These are phyloP conservation scores for Stachybotrys elegans DNA, from an alignment of 2,329 filamentous ascomycete genomes.

Conservation along the genomic window DNA sequence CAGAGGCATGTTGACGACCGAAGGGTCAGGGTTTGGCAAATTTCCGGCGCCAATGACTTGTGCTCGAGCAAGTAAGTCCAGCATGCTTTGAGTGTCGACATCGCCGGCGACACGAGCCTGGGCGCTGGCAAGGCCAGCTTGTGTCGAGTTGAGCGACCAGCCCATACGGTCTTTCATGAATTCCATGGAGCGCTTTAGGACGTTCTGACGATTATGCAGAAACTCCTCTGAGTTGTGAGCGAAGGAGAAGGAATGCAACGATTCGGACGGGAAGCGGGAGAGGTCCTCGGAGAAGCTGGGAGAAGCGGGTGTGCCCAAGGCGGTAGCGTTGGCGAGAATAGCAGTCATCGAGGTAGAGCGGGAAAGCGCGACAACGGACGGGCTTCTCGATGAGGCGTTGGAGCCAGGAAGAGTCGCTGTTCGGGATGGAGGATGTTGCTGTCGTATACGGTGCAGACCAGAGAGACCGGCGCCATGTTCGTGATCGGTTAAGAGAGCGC, in stretches of 20 bases:
- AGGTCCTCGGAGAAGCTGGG: conserved; percentile 84
- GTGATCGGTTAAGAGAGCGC: conserved; percentile 77
- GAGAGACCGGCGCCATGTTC: conserved; percentile 82
- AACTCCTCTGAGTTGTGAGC: conserved; percentile 91
- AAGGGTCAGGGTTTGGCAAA: conserved; percentile 42
- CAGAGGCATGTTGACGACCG: conserved; percentile 51
- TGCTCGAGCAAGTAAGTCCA: conserved; percentile 79
- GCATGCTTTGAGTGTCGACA: conserved; percentile 81
- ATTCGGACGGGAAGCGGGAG: conserved; percentile 88
- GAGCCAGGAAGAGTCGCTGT: conserved; percentile 60
- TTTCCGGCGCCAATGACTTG: conserved; percentile 70
- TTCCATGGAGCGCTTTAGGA: conserved; percentile 88
- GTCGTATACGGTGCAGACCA: conserved; percentile 88
- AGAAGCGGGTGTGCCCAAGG: conserved; percentile 60
- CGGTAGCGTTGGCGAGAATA: conserved; percentile 53
- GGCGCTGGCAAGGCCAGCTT: conserved; percentile 72
- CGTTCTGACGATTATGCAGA: conserved; percentile 85
- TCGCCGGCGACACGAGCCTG: conserved; percentile 81
- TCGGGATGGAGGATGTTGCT: conserved; percentile 63
- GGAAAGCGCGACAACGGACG: conserved; percentile 52
- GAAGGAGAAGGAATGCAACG: conserved; percentile 96
- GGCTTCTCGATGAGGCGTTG: conserved; percentile 56
- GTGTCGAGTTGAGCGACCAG: conserved; percentile 62
- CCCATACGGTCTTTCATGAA: conserved; percentile 93
- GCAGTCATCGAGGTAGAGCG: conserved; percentile 68